Evolutionary conservation across 768 basidiomycete species (phyloP).

Genomic region (Flagelloscypha sp.): DNA sequence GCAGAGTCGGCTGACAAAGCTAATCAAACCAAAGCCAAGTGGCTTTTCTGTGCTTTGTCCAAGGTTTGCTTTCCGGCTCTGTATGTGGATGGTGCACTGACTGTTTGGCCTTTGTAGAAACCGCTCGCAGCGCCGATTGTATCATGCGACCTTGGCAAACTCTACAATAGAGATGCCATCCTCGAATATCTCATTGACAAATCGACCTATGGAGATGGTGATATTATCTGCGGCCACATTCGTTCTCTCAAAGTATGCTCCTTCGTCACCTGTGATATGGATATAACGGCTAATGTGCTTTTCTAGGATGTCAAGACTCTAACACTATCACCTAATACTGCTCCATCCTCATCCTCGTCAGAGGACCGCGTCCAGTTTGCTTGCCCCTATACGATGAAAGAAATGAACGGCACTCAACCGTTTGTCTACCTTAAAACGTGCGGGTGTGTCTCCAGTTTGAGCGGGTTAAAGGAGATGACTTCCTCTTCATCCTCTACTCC

Average conservation of each 20-base stretch:
- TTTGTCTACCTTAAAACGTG: slow-evolving; percentile 84
- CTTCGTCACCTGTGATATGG: background rate
- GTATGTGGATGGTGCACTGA: background rate
- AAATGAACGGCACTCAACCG: slow-evolving; percentile 87
- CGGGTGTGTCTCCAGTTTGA: slow-evolving; percentile 87
- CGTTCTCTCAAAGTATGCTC: slow-evolving; percentile 74
- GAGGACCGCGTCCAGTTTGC: slow-evolving; percentile 60
- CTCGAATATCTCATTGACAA: slow-evolving; percentile 86
- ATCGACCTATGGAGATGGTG: slow-evolving; percentile 81
- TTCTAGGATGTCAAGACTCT: slow-evolving; percentile 78
- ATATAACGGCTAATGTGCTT: background rate
- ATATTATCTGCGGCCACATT: slow-evolving; percentile 88
- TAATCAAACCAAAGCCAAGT: slow-evolving; percentile 78
- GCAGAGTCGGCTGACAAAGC: slow-evolving; percentile 87
- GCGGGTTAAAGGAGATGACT: slow-evolving; percentile 65
- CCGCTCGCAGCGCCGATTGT: slow-evolving; percentile 87
- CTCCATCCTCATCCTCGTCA: slow-evolving; percentile 33
- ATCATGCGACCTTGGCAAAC: slow-evolving; percentile 83
- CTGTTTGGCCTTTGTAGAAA: slow-evolving; percentile 34
- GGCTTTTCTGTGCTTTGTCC: slow-evolving; percentile 92
- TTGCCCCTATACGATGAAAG: slow-evolving; percentile 86
- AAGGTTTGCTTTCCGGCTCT: slow-evolving; percentile 49
- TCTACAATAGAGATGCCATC: slow-evolving; percentile 94
- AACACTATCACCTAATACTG: slow-evolving; percentile 68
- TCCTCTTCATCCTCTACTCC: slow-evolving; percentile 22